Evolutionary conservation across 208 protist genomes (phyloP).

Genomic region (Trypanosoma theileri): DNA sequence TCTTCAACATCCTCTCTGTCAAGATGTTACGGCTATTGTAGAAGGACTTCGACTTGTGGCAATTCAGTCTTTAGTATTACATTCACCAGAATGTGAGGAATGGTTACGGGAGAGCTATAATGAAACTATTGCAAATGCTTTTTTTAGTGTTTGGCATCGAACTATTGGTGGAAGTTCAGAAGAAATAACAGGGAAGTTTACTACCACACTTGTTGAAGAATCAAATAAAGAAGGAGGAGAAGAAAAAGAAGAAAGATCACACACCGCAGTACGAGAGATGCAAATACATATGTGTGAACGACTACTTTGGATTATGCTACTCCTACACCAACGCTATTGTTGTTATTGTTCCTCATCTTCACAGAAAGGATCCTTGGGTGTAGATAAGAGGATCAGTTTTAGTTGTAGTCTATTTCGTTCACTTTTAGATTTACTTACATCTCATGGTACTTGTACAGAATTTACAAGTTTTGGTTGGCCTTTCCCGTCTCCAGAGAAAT

Average conservation of each 20-base stretch:
- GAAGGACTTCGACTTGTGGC: constrained; percentile 70
- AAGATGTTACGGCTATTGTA: constrained; percentile 48
- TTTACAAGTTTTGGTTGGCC: constrained; percentile 29
- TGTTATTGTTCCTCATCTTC: constrained; percentile 2
- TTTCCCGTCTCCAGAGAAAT: not conserved
- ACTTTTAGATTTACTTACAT: constrained; percentile 29
- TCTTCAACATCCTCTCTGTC: constrained; percentile 43
- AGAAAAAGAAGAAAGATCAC: constrained; percentile 18
- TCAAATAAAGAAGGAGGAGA: constrained; percentile 2
- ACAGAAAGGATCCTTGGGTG: not conserved
- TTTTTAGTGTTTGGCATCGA: constrained; percentile 50
- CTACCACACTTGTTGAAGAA: not conserved
- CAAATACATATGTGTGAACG: not conserved
- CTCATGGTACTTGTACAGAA: constrained; percentile 21
- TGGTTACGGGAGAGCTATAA: constrained; percentile 16
- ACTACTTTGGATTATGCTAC: constrained; percentile 28
- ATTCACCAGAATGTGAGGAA: constrained; percentile 19
- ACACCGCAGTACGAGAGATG: not conserved
- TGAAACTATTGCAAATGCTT: constrained; percentile 28
- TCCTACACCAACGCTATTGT: constrained; percentile 24
- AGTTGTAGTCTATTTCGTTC: constrained; percentile 24
- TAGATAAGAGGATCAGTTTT: not conserved
- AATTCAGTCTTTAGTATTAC: constrained; percentile 45
- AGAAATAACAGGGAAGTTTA: too few species aligned
- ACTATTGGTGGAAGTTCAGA: not conserved